These are phyloP conservation scores for Lycium barbarum DNA, from an alignment of 257 asterid genomes.

Conservation along the genomic window DNA sequence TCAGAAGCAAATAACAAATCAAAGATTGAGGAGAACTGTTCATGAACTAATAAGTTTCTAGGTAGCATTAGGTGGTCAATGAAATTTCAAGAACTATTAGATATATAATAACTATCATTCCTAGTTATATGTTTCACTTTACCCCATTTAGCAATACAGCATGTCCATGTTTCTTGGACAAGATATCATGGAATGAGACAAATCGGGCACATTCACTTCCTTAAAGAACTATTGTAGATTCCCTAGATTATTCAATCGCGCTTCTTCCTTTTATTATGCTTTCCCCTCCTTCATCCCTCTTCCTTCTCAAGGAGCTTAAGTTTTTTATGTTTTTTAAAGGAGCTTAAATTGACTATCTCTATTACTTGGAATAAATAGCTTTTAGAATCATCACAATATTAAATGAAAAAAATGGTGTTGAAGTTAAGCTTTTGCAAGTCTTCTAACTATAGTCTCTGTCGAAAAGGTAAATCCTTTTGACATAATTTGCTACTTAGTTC, in stretches of 20 bases:
- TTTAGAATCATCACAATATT: not conserved
- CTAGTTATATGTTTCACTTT: not conserved
- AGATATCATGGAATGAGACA: not conserved
- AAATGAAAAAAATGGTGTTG: not conserved
- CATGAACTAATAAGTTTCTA: constrained; percentile 14
- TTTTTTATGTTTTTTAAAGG: not conserved
- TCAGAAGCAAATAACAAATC: constrained; percentile 37
- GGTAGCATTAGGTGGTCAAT: constrained; percentile 3
- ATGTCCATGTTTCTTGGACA: constrained; percentile 16
- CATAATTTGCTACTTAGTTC: no score
- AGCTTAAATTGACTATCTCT: not conserved
- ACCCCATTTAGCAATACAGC: constrained; percentile 9
- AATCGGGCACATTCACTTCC: not conserved
- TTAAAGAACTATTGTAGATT: constrained; percentile 5
- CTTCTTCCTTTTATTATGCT: not conserved
- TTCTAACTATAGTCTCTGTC: not conserved
- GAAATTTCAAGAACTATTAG: not conserved
- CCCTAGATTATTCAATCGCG: not conserved
- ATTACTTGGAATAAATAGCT: not conserved
- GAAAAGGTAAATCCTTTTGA: not conserved
- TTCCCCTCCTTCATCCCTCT: not conserved
- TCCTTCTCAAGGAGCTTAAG: not conserved
- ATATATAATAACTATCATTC: not conserved
- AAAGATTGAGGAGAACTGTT: constrained; percentile 8
- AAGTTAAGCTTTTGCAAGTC: not conserved